Percentiles rank a stretch among this genome's conserved stretches.
Conservation (phyloP, 1,284 basidiomycete species). For the Ceratobasidium sp. region DNA sequence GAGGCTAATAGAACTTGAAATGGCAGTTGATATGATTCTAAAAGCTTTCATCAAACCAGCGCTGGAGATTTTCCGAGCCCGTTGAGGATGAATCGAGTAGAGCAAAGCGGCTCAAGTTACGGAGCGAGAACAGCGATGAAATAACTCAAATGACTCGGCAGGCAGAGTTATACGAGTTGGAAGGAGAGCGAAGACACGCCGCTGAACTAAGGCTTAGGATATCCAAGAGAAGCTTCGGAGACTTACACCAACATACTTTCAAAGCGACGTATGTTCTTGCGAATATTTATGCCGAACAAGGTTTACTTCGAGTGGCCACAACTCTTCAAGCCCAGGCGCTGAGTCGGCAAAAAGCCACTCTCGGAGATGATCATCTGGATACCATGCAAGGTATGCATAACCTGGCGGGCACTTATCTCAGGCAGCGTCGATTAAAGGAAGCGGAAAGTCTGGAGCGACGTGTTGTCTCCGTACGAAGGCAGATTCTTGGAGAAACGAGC, state of each 20-base stretch:
- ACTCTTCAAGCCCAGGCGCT: conserved; percentile 6
- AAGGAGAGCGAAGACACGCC: not conserved
- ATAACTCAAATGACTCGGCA: not conserved
- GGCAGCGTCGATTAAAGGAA: not conserved
- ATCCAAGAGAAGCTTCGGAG: not conserved
- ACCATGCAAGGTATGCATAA: conserved; percentile 8
- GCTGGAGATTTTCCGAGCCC: not conserved
- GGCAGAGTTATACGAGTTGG: not conserved
- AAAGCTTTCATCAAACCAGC: too few species aligned
- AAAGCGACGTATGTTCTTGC: conserved; percentile 16
- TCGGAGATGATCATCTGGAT: conserved; percentile 20
- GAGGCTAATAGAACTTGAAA: too few species aligned
- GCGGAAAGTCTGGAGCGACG: conserved; percentile 13
- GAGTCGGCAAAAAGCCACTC: not conserved
- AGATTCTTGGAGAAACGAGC: not conserved
- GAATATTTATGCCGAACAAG: not conserved
- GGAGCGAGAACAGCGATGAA: not conserved
- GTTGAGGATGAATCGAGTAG: not conserved
- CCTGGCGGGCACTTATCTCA: conserved; percentile 3
- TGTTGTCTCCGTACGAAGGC: not conserved
- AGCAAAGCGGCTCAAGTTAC: not conserved
- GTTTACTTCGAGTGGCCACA: not conserved
- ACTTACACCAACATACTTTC: not conserved
- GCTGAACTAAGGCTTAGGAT: not conserved
- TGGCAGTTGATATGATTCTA: too few species aligned